Evolutionary conservation across 1,284 basidiomycete genomes (phyloP).

Genomic region (Trametes pubescens): DNA sequence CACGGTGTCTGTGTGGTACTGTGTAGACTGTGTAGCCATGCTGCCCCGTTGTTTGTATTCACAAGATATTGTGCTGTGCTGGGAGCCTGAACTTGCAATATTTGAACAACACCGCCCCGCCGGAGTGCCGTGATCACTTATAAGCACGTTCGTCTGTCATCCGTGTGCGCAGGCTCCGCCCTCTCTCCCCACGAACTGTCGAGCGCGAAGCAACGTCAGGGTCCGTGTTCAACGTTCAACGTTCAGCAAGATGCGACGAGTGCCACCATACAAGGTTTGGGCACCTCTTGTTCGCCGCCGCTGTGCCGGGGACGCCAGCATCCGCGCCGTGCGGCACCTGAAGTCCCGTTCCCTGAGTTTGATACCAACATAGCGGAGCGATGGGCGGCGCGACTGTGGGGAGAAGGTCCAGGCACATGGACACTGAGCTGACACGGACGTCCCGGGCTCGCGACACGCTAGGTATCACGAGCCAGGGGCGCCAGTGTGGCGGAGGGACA

Average conservation of each 20-base stretch:
- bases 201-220: background rate
- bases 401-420: background rate
- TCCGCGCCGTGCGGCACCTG: too few species aligned
- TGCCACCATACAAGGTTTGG: background rate
- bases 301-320: constrained; percentile 5
- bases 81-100: background rate
- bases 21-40: too few species aligned
- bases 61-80: background rate
- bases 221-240: too few species aligned
- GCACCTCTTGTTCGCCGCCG: background rate
- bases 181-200: background rate
- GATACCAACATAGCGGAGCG: background rate
- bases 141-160: constrained; percentile 28
- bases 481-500: background rate
- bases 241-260: background rate
- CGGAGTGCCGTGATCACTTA: background rate
- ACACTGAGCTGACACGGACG: background rate
- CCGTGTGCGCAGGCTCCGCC: background rate
- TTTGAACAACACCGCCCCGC: background rate
- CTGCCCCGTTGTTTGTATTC: too few species aligned
- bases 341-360: background rate
- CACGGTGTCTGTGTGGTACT: too few species aligned
- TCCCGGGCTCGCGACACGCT: constrained; percentile 3
- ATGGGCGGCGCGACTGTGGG: constrained; percentile 4
- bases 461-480: constrained; percentile 21